These are phyloP conservation scores for Dactylonectria estremocensis DNA, from an alignment of 2,329 filamentous ascomycete genomes.

Conservation along the genomic window DNA sequence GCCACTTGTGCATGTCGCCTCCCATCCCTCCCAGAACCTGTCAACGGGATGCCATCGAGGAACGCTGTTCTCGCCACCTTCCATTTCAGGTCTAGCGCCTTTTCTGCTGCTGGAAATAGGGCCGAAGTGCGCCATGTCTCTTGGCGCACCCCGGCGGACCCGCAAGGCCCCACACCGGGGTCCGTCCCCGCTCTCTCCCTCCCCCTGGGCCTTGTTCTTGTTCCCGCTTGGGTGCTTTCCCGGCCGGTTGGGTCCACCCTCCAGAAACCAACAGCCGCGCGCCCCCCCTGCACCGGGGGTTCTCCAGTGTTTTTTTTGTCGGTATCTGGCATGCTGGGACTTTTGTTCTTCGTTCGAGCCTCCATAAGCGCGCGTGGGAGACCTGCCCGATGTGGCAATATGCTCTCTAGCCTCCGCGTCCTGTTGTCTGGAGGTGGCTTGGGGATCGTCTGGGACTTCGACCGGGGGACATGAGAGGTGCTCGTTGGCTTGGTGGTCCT, in stretches of 20 bases:
- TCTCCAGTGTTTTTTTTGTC: constrained; percentile 5
- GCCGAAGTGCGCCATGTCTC: constrained; percentile 12
- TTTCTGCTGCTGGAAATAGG: constrained; percentile 18
- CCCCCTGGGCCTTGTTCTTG: neutral
- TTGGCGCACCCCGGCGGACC: constrained; percentile 15
- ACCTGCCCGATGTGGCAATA: constrained; percentile 29
- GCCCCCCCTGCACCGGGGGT: neutral
- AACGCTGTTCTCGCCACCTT: constrained; percentile 24
- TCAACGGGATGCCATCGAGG: neutral
- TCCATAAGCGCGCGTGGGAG: constrained; percentile 2
- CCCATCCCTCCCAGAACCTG: neutral
- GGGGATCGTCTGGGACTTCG: no score
- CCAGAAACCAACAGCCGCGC: neutral
- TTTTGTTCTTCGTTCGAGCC: constrained; percentile 11
- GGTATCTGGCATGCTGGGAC: constrained; percentile 11
- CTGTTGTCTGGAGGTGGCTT: neutral
- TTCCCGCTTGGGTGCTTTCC: constrained; percentile 10
- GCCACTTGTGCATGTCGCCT: neutral
- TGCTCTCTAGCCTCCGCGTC: constrained; percentile 6
- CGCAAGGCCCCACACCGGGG: neutral
- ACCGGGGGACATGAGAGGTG: neutral
- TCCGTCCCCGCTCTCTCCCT: neutral
- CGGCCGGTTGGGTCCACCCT: constrained; percentile 27
- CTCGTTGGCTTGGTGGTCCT: constrained; percentile 2
- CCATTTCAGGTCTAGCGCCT: constrained; percentile 8